A percentile compares a stretch with the other conserved stretches of the same genome.
phyloP scores from a whole-genome alignment of 2,329 filamentous ascomycete genomes.

The Alternaria rosae region DNA sequence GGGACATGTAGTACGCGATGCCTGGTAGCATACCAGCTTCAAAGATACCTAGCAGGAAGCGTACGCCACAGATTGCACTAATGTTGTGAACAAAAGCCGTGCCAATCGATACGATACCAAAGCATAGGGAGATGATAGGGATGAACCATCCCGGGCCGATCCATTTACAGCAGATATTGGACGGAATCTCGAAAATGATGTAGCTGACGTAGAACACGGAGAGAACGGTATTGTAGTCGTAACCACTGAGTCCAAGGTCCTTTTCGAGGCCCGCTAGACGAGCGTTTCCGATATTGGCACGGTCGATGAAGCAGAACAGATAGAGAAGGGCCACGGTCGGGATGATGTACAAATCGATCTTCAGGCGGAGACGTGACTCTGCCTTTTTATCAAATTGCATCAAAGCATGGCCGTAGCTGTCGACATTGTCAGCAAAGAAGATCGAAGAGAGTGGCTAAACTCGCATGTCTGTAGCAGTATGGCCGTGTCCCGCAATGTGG shows the following conservation, averaged over 20 bases:
- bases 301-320: conserved; percentile 76
- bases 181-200: conserved; percentile 67
- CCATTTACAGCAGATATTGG: conserved; percentile 73
- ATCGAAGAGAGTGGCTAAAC: neutral
- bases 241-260: conserved; percentile 65
- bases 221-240: conserved; percentile 74
- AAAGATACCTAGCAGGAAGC: conserved; percentile 71
- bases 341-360: conserved; percentile 71
- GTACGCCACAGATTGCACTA: conserved; percentile 63
- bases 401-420: conserved; percentile 43
- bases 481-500: conserved; percentile 36
- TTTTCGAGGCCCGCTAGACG: conserved; percentile 69
- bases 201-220: conserved; percentile 77
- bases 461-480: conserved; percentile 43
- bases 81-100: conserved; percentile 70
- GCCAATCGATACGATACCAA: conserved; percentile 68
- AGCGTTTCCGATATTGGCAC: conserved; percentile 79
- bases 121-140: conserved; percentile 67
- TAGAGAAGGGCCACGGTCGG: conserved; percentile 73
- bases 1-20: conserved; percentile 75
- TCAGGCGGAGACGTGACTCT: conserved; percentile 65
- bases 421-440: conserved; percentile 9
- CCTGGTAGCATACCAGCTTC: conserved; percentile 78
- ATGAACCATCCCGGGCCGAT: conserved; percentile 77
- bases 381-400: conserved; percentile 61